Base-by-base conservation (phyloP, 2,329 filamentous ascomycete genomes). In the Bimuria novae-zelandiae region DNA sequence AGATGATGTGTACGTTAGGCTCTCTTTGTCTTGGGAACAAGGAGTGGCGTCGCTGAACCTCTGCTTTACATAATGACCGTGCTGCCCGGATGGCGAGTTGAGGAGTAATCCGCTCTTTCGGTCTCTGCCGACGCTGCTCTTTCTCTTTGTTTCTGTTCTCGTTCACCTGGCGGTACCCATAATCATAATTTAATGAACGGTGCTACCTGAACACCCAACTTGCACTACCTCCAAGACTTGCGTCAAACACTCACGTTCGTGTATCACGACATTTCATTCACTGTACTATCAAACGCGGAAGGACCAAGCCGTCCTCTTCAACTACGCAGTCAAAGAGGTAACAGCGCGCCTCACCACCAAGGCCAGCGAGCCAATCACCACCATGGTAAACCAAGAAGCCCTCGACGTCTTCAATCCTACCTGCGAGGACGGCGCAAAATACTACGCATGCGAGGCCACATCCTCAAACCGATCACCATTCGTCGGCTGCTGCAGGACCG, bases 401-500 rank as follows among this genome's bases (percentile, higher is more conserved):
- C 37, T 46, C 21, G 22, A 48, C 27, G 7, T 14, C 43, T 62
- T 53, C 37, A 45, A 61, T 14, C 64, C 65, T 17, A 61, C 59
- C 10, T 70, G 67, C 52, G 56, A 61, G 7, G 30, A 49, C 5
- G 62, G 62, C 6, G 59, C 60, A 10, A 50, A 63, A 39, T 70
- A 62, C 62, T 70, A 62, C 22, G 61, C 64, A 5, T 70, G 67
- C 35, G 47, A 50, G n/a, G 43, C 33, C 7, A 52, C 61, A 10
- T 58, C 52, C 7, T 37, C 43, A 3, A 37, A 37, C 33, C n/a
- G 16, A 1, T 56, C 67, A 14, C 65, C 62, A 4, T 79, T 78
- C 40, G 65, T 78, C 19, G 76, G 76, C 5, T 78, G 76, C 58
- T 78, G 76, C 57, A 57, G 55, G 8, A 49, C 54, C 4, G 65